These are phyloP conservation scores for Epichloe sibirici DNA, from an alignment of 2,329 filamentous ascomycete species.

Conservation along the genomic window DNA sequence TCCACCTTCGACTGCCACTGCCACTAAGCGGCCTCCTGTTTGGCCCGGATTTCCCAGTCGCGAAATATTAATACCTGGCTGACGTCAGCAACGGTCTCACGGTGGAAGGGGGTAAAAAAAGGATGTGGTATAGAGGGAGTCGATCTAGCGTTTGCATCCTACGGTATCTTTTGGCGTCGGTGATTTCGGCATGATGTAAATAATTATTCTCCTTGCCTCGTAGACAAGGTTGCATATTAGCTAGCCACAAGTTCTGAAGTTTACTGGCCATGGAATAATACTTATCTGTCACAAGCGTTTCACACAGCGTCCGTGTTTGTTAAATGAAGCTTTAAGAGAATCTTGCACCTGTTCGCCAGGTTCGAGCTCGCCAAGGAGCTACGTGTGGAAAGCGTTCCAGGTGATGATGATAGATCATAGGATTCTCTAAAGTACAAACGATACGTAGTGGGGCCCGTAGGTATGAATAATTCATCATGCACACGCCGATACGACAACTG, in stretches of 20 bases:
- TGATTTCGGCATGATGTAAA: conserved; percentile 8
- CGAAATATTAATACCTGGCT: background rate
- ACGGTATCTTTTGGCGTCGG: conserved; percentile 2
- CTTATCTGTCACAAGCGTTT: background rate
- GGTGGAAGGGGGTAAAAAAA: background rate
- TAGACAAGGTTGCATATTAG: background rate
- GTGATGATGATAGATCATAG: no score
- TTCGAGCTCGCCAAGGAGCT: no score
- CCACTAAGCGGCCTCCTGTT: conserved; percentile 8
- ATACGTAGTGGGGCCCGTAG: no score
- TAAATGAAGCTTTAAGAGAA: no score
- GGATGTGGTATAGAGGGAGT: background rate
- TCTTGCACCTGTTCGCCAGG: no score
- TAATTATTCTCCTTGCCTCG: conserved; percentile 1
- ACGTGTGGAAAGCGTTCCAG: no score
- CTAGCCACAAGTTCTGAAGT: background rate
- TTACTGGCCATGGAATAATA: conserved; percentile 1
- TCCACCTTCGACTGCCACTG: conserved; percentile 22
- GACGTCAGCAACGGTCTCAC: background rate
- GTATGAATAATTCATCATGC: conserved; percentile 12
- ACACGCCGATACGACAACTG: conserved; percentile 20
- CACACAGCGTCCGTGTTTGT: background rate
- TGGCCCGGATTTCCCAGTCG: background rate
- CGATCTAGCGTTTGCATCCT: conserved; percentile 2
- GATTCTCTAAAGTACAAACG: no score